Base-by-base conservation (phyloP, 2,329 filamentous ascomycete species). In the Dothideomycetidae sp. region DNA sequence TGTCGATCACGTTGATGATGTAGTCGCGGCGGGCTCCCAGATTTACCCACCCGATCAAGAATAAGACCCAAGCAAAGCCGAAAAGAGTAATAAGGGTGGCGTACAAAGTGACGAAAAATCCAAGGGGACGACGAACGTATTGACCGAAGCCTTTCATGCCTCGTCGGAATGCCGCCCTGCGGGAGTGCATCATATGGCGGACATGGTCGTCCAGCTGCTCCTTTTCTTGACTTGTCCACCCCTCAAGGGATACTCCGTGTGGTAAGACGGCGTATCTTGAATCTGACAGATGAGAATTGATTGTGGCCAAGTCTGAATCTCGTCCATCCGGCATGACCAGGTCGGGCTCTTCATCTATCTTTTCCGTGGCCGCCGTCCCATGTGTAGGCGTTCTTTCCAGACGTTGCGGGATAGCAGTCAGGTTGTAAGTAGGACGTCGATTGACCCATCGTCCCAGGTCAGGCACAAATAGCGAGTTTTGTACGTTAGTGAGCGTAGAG, bases 11-110 rank as follows among this genome's bases (percentile, higher is more conserved):
- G 44, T 76, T 65, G 11, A 66, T 57, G 2, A 67, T 60, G 11
- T 64, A 88, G 3, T 73, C 61, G 53, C 88, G 79, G 48, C 68
- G 66, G 18, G 73, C 71, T 13, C 80, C 81, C 13, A 88, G 78
- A 45, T 84, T 85, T 52, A 90, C 82, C 83, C 83, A 92, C 33
- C 72, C 67, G 53, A 93, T 93, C 38, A 92, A 63, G 59, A 88
- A 90, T n/a, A 92, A 68, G 1, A 93, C 83, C 84, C 83, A 93
- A 0, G 81, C 81, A 10, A 88, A 66, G 50, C 83, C 83, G 48
- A 92, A 93, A 0, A 86, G 64, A 0, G 83, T 90, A 48, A 93
- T 86, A 13, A 88, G 65, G 1, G 71, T 76, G 5, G 82, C 83
- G 55, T 93, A 93, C 3, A 92, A 60, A 0, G 82, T 90, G 41